Evolutionary conservation across 495 filamentous ascomycete genomes (phyloP), one percentile per base, ranked within the genome.

Genomic region (Annulohypoxylon nitens): DNA sequence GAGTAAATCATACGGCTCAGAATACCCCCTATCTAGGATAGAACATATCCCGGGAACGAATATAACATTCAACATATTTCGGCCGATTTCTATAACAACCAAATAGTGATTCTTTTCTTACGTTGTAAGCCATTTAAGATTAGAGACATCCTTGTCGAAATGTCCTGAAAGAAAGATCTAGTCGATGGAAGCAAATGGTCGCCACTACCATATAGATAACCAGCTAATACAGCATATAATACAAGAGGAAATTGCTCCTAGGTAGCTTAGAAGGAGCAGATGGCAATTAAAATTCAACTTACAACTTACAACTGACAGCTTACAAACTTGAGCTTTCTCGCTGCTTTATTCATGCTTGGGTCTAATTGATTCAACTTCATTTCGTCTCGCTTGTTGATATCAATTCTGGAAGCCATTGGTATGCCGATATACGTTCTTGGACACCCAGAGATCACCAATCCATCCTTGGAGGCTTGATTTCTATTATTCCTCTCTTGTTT

Each of bases 21-120:
- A 50, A 61, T 71, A 71, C 69, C 69, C 69, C 67, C 54, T 61
- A n/a, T 23, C 30, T 45, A 54, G 20, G 12, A 41, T 60, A 25
- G 33, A 3, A 16, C 43, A 16, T 14, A 58, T 37, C 30, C 30
- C 30, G 3, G 30, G 30, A 30, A 30, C 30, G 30, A 30, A 30
- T 30, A 30, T 30, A 30, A 30, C 30, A 30, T 30, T 30, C 1
- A 30, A 30, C 30, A 30, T 30, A 30, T 30, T 30, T 30, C 30
- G 30, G 5, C 30, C 2, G 30, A 2, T 30, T 30, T 30, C 30
- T 30, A 47, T 47, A 9, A 16, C n/a, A 16, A 47, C n/a, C 5
- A 16, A 47, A 47, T 2, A 18, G 43, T 47, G 43, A 20, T 47
- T 47, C n/a, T 30, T 30, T 30, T 18, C 4, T 20, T 20, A 20